Conservation (phyloP, 2,329 filamentous ascomycete species). For the Ophiostoma triangulosporum region DNA sequence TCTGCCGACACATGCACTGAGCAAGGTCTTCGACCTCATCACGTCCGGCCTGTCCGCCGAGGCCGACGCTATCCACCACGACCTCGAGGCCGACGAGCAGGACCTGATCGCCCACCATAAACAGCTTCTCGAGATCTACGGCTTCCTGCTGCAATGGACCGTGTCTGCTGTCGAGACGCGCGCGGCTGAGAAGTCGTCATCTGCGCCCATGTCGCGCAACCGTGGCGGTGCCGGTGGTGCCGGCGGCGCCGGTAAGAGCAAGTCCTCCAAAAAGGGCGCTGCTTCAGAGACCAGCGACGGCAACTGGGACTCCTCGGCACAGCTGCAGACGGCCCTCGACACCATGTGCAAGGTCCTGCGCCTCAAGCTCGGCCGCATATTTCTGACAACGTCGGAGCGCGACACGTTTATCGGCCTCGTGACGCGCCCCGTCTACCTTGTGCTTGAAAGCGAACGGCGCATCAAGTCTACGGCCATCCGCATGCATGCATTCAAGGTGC, state of each 20-base stretch:
- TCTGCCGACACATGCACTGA: conserved; percentile 68
- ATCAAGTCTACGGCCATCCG: conserved; percentile 79
- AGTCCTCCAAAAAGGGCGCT: background rate
- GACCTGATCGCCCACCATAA: conserved; percentile 79
- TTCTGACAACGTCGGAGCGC: conserved; percentile 88
- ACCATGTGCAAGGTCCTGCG: conserved; percentile 94
- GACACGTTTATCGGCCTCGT: conserved; percentile 90
- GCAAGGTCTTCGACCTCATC: conserved; percentile 84
- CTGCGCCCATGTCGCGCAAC: conserved; percentile 57
- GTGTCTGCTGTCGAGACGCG: conserved; percentile 90
- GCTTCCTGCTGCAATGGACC: conserved; percentile 88
- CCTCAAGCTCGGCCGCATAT: conserved; percentile 82
- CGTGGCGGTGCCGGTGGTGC: conserved; percentile 19
- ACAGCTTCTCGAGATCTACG: conserved; percentile 82
- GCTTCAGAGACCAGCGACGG: conserved; percentile 38
- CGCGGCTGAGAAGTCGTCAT: conserved; percentile 74
- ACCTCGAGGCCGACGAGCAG: conserved; percentile 85
- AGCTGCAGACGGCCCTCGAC: conserved; percentile 79
- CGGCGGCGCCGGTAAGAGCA: conserved; percentile 22
- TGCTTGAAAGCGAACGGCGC: conserved; percentile 86
- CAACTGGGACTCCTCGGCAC: conserved; percentile 75
- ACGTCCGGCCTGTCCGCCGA: conserved; percentile 76
- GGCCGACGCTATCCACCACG: conserved; percentile 71
- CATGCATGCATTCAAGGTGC: conserved; percentile 94
- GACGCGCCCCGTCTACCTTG: conserved; percentile 82